Percentiles rank a stretch among this genome's conserved stretches.
Conservation (phyloP, 2,329 filamentous ascomycete genomes). For the Didymellaceae sp. region DNA sequence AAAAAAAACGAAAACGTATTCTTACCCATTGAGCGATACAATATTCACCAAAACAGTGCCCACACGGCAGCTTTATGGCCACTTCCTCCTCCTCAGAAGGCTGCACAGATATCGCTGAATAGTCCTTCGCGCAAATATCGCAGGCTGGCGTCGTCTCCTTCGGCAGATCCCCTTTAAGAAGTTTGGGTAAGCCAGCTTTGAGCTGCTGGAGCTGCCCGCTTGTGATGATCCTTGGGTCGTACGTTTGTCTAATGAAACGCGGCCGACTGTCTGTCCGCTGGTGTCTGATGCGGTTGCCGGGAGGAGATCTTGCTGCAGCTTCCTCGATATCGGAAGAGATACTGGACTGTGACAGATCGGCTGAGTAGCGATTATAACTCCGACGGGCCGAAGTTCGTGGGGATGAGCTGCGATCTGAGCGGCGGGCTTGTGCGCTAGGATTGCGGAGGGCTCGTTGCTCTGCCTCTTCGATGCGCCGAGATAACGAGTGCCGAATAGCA, state of each 20-base stretch:
- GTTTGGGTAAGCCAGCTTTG: constrained; percentile 34
- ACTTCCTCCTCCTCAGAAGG: constrained; percentile 43
- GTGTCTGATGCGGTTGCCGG: constrained; percentile 23
- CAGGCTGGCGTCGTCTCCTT: constrained; percentile 34
- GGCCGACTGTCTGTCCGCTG: constrained; percentile 25
- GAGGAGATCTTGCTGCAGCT: constrained; percentile 31
- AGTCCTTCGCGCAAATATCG: constrained; percentile 49
- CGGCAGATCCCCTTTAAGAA: constrained; percentile 36
- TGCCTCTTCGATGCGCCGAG: constrained; percentile 1
- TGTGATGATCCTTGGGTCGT: constrained; percentile 35
- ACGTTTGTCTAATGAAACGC: constrained; percentile 19
- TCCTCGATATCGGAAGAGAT: constrained; percentile 37
- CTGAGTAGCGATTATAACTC: constrained; percentile 40
- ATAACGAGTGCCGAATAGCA: background rate
- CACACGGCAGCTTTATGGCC: constrained; percentile 44
- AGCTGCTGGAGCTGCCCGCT: constrained; percentile 38
- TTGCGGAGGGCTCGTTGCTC: constrained; percentile 24
- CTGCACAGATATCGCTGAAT: constrained; percentile 33
- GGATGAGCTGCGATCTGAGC: constrained; percentile 35
- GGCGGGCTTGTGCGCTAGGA: constrained; percentile 23
- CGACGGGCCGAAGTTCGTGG: constrained; percentile 41
- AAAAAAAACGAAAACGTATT: too few relatives aligned
- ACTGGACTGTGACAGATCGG: constrained; percentile 31
- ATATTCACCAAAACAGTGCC: constrained; percentile 45
- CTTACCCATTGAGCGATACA: constrained; percentile 46